Percentiles rank a stretch among this genome's conserved stretches.
Conservation (phyloP, 2,329 filamentous ascomycete genomes). For the Alternaria postmessia region DNA sequence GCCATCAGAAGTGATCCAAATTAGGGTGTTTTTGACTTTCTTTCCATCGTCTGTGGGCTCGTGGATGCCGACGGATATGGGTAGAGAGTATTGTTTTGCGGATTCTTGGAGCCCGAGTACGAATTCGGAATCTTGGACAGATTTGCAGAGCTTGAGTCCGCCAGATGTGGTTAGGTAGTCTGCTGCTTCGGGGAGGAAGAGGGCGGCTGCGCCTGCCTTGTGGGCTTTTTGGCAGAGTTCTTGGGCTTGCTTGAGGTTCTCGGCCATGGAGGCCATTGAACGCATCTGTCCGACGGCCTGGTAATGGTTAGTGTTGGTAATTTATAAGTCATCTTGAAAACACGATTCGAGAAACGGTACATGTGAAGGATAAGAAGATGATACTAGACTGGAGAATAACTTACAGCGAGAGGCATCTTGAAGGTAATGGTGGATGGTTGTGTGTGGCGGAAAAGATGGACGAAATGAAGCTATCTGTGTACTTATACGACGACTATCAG, state of each 20-base stretch:
- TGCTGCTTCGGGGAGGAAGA: conserved; percentile 88
- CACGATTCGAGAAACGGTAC: background rate
- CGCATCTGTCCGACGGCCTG: conserved; percentile 91
- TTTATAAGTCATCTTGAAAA: background rate
- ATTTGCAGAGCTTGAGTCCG: conserved; percentile 73
- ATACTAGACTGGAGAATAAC: background rate
- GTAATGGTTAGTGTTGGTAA: background rate
- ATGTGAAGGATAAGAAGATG: background rate
- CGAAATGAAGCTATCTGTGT: background rate
- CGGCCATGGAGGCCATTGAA: conserved; percentile 77
- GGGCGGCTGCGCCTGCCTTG: conserved; percentile 77
- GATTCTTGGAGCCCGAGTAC: conserved; percentile 76
- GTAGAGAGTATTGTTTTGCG: conserved; percentile 69
- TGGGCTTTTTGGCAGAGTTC: conserved; percentile 76
- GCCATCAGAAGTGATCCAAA: conserved; percentile 72
- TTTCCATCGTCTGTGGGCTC: conserved; percentile 54
- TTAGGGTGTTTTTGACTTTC: conserved; percentile 68
- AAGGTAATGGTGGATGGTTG: conserved; percentile 23
- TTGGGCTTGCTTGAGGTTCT: conserved; percentile 83
- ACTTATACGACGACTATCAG: background rate
- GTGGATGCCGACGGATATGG: conserved; percentile 89
- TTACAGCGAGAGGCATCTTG: conserved; percentile 48
- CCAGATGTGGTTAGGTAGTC: conserved; percentile 82
- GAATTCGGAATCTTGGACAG: conserved; percentile 73
- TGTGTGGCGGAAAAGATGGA: background rate